Percentiles rank a stretch among this genome's conserved stretches.
Conservation (phyloP, 1,139 yeast genomes). For the Geotrichum reessii region DNA sequence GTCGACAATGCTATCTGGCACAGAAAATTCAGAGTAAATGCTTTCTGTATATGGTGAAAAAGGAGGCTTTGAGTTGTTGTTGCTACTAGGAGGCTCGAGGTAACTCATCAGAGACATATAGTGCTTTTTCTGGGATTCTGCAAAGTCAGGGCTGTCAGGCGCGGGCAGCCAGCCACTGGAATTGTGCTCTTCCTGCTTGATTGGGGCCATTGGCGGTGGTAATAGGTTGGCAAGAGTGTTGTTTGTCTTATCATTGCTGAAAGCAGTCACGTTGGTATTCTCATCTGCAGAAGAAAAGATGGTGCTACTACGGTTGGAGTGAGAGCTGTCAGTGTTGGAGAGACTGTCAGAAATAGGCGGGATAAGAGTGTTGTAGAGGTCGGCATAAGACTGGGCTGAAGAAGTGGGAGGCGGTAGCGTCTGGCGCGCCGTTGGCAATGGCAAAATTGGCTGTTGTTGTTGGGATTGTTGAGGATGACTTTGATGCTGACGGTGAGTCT, state of each 20-base stretch:
- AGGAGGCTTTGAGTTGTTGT: neutral
- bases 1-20: slow-evolving; percentile 12
- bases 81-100: slow-evolving; percentile 1
- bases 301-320: neutral
- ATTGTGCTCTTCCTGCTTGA: neutral
- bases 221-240: neutral
- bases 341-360: neutral
- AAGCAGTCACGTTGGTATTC: neutral
- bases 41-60: slow-evolving; percentile 12
- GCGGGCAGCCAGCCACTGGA: neutral
- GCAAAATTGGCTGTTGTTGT: neutral
- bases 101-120: slow-evolving; percentile 14
- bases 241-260: neutral
- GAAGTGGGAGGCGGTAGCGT: slow-evolving; percentile 6
- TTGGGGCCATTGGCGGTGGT: neutral
- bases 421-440: neutral
- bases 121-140: slow-evolving; percentile 9
- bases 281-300: slow-evolving; percentile 3
- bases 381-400: neutral
- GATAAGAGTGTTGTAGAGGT: neutral
- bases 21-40: slow-evolving; percentile 6
- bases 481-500: neutral
- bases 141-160: neutral
- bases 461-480: neutral
- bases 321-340: neutral